Evolutionary conservation across 75 land plant species (phyloP).

Genomic region (Sequoia sempervirens): DNA sequence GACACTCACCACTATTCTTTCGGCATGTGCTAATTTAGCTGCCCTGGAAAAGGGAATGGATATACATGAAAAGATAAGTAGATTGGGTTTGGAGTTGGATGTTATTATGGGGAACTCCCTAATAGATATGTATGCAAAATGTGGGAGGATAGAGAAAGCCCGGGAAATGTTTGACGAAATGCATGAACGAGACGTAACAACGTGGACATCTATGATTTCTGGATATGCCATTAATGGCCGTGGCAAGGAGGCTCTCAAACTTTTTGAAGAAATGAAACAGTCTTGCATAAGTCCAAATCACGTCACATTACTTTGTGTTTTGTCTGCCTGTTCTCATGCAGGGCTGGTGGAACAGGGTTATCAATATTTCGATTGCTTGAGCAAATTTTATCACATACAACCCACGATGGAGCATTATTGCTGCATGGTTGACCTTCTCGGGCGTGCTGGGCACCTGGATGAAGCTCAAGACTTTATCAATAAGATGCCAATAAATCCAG

Average conservation of each 20-base stretch:
- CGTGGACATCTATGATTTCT: background rate
- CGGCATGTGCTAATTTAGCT: background rate
- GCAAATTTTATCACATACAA: background rate
- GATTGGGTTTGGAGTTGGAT: background rate
- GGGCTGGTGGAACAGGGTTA: background rate
- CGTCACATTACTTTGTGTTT: background rate
- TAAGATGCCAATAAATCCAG: background rate
- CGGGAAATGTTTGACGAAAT: background rate
- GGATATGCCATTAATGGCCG: background rate
- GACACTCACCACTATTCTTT: background rate
- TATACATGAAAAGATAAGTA: background rate
- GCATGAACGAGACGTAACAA: background rate
- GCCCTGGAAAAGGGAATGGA: background rate
- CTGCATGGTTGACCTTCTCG: background rate
- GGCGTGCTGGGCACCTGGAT: conserved; percentile 1
- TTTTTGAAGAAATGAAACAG: background rate
- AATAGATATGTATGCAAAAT: conserved; percentile 18
- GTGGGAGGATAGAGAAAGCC: conserved; percentile 2
- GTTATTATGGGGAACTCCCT: background rate
- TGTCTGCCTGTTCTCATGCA: background rate
- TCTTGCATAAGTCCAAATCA: background rate
- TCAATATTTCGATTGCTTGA: background rate
- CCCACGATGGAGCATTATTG: background rate
- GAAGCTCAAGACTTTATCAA: background rate
- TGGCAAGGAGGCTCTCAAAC: background rate